A percentile compares a stretch with the other conserved stretches of the same genome.
Conservation (phyloP, 805 yeast species). For the Alloascoidea hylecoeti region DNA sequence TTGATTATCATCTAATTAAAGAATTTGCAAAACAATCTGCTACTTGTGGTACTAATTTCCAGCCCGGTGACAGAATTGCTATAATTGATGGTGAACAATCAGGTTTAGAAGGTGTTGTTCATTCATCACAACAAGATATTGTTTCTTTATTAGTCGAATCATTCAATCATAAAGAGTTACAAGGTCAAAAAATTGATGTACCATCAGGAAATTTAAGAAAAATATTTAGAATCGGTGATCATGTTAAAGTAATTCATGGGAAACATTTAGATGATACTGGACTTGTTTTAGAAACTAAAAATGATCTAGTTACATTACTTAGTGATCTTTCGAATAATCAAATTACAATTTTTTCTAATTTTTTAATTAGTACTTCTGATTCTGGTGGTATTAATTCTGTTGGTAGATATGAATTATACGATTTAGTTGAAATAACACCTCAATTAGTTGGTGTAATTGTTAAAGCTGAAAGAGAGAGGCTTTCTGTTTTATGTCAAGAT, state of each 20-base stretch:
- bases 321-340: conserved; percentile 84
- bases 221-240: conserved; percentile 83
- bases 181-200: conserved; percentile 56
- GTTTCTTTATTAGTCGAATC: conserved; percentile 33
- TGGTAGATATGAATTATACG: conserved; percentile 77
- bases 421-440: conserved; percentile 77
- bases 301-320: conserved; percentile 79
- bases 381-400: conserved; percentile 58
- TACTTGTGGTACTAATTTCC: conserved; percentile 48
- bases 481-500: conserved; percentile 67
- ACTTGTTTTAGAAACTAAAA: conserved; percentile 68
- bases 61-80: conserved; percentile 90
- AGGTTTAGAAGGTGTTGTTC: conserved; percentile 72
- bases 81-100: conserved; percentile 89
- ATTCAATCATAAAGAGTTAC: conserved; percentile 30
- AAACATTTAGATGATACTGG: conserved; percentile 91
- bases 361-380: conserved; percentile 84
- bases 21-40: conserved; percentile 62
- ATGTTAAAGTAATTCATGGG: conserved; percentile 85
- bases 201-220: conserved; percentile 77
- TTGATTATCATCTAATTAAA: conserved; percentile 78
- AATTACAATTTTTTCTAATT: conserved; percentile 85
- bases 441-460: conserved; percentile 81
- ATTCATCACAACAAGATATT: conserved; percentile 51
- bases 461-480: conserved; percentile 81